Evolutionary conservation across 202 grass and related monocot genomes (phyloP), one percentile per base, ranked within the genome.

Genomic region (Carex sylvatica): DNA sequence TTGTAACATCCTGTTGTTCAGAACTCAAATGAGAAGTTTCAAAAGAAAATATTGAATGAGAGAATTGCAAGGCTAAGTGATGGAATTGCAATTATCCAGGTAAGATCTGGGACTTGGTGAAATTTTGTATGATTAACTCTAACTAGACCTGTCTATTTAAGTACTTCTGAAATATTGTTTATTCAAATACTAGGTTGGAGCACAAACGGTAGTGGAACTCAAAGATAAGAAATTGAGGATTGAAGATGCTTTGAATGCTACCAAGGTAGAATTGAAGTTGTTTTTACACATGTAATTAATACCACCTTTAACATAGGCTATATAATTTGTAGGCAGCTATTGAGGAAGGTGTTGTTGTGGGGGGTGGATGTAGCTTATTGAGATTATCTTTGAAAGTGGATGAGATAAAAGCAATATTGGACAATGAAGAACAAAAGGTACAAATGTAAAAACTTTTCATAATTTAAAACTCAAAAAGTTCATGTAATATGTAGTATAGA

Each of bases 151-250:
- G 52, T 76, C 16, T 33, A 55, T 76, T 5, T 56, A 19, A 20
- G 30, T 60, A 20, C 77, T 86, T 84, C 76, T 81, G 61, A 82
- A 85, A 56, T 83, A 65, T 59, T 15, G 15, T 65, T 19, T 47
- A 5, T 83, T 62, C 87, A 83, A 73, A 76, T 79, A 64, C 62
- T 88, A 98, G 95, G 88, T 94, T 36, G 92, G 95, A 85, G 92
- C 95, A 84, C 95, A 94, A 77, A 97, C 95, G 75, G 65, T 97
- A 40, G 91, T 97, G 47, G 92, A 97, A 79, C 69, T 94, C 69
- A 98, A 98, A 98, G 95, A 98, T 88, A 98, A 94, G 87, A 94
- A 94, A 61, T 81, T 98, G 53, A 94, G 95, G 85, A 82, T 98
- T 88, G 95, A 98, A 90, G 88, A 98, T 88, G 90, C 95, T 74